Evolutionary conservation across 805 yeast species (phyloP).

Genomic region (Wickerhamiella cacticola): DNA sequence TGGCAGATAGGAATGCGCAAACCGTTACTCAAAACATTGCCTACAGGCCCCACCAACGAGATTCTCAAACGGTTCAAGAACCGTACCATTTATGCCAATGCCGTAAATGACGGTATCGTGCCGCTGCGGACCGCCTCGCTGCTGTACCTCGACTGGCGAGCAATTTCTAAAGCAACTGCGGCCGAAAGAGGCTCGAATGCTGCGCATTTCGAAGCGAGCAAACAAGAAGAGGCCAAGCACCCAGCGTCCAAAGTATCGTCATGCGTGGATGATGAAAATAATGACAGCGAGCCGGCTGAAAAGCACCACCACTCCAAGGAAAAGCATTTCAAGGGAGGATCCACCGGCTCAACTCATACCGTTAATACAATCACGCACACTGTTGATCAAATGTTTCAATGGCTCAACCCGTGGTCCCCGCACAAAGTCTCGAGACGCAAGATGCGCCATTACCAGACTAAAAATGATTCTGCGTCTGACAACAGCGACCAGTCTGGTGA

Average conservation of each 20-base stretch:
- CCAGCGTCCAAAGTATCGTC: constrained; percentile 5
- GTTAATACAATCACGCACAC: constrained; percentile 8
- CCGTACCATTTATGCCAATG: constrained; percentile 81
- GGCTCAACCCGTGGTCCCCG: constrained; percentile 24
- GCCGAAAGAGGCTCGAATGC: constrained; percentile 23
- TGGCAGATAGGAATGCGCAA: constrained; percentile 31
- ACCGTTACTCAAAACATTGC: constrained; percentile 65
- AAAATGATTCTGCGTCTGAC: constrained; percentile 14
- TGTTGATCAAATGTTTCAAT: constrained; percentile 17
- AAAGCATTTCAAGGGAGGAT: constrained; percentile 6
- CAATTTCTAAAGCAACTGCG: constrained; percentile 41
- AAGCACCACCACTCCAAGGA: not conserved
- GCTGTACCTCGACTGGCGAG: constrained; percentile 75
- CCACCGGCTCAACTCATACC: constrained; percentile 7
- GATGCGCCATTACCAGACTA: constrained; percentile 15
- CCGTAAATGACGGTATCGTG: constrained; percentile 87
- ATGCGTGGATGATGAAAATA: not conserved
- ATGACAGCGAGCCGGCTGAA: not conserved
- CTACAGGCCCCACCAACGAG: constrained; percentile 59
- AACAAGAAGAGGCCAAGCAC: not conserved
- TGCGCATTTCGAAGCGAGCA: constrained; percentile 4
- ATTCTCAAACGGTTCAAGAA: constrained; percentile 51
- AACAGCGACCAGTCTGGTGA: constrained; percentile 10
- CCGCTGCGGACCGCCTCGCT: constrained; percentile 85
- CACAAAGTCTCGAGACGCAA: constrained; percentile 24